phyloP scores from a whole-genome alignment of 2,329 filamentous ascomycete species.

The Alternaria panax region DNA sequence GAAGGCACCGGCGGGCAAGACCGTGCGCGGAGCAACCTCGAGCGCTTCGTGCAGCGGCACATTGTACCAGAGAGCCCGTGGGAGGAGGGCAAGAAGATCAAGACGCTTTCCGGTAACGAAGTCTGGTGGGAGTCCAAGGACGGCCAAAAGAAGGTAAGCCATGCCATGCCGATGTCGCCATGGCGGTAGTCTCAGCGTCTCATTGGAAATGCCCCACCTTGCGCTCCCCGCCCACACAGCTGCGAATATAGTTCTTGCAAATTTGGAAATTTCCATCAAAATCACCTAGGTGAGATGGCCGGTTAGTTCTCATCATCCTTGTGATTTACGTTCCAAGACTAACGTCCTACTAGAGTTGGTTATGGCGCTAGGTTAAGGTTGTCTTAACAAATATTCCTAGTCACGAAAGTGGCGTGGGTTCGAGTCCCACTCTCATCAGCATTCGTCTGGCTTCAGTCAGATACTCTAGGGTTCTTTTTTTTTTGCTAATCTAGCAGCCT shows the following conservation, averaged over 20 bases:
- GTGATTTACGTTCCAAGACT: too few species aligned
- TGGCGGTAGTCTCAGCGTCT: slow-evolving; percentile 5
- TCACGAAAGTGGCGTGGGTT: slow-evolving; percentile 52
- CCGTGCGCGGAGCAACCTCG: slow-evolving; percentile 77
- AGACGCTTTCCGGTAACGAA: slow-evolving; percentile 72
- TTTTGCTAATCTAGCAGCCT: slow-evolving; percentile 20
- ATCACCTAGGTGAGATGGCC: slow-evolving; percentile 21
- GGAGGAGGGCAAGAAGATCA: slow-evolving; percentile 70
- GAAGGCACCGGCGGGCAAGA: slow-evolving; percentile 77
- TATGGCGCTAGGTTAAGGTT: slow-evolving; percentile 46
- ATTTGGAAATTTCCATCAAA: slow-evolving; percentile 17
- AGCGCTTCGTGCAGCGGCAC: slow-evolving; percentile 85
- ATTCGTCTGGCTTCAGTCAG: slow-evolving; percentile 38
- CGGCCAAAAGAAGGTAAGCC: slow-evolving; percentile 69
- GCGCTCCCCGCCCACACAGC: neutral
- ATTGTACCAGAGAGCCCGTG: slow-evolving; percentile 79
- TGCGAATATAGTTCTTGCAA: slow-evolving; percentile 4
- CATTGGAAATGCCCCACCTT: slow-evolving; percentile 12
- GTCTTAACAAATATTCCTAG: slow-evolving; percentile 41
- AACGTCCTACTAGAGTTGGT: slow-evolving; percentile 40
- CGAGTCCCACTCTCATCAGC: slow-evolving; percentile 52
- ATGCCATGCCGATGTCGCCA: too few species aligned
- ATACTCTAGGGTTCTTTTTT: slow-evolving; percentile 34
- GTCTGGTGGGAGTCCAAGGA: slow-evolving; percentile 83
- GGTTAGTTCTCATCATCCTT: neutral